Evolutionary conservation across 2,329 filamentous ascomycete species (phyloP).

Genomic region (Pyricularia pennisetigena): DNA sequence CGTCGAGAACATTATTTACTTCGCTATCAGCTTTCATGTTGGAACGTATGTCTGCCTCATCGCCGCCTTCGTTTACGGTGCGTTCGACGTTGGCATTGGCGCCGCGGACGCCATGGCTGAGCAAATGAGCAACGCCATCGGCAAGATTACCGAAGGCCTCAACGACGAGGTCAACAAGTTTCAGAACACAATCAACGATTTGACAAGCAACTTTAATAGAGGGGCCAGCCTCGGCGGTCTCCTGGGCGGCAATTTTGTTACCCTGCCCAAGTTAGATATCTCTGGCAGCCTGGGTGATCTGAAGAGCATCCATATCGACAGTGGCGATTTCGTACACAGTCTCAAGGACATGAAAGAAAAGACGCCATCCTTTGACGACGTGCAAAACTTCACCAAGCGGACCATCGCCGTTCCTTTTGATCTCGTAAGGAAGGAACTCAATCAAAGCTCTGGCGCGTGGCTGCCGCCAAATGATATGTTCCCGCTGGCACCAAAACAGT

Average conservation of each 20-base stretch:
- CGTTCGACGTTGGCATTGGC: slow-evolving; percentile 55
- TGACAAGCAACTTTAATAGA: slow-evolving; percentile 31
- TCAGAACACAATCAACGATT: neutral
- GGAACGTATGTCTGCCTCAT: slow-evolving; percentile 87
- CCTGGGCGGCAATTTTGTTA: slow-evolving; percentile 21
- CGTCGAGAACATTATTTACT: slow-evolving; percentile 80
- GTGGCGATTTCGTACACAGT: slow-evolving; percentile 57
- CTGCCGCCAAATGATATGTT: slow-evolving; percentile 72
- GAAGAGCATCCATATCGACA: slow-evolving; percentile 57
- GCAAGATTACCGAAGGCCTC: slow-evolving; percentile 45
- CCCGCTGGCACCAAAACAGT: slow-evolving; percentile 73
- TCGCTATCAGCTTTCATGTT: slow-evolving; percentile 85
- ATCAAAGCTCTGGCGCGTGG: slow-evolving; percentile 61
- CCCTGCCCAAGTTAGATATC: slow-evolving; percentile 38
- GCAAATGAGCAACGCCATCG: slow-evolving; percentile 39
- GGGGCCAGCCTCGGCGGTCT: slow-evolving; percentile 38
- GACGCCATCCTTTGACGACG: slow-evolving; percentile 74
- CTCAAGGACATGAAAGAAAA: slow-evolving; percentile 65
- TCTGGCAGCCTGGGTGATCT: slow-evolving; percentile 54
- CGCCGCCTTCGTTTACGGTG: slow-evolving; percentile 71
- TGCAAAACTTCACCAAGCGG: slow-evolving; percentile 70
- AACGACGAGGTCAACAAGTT: slow-evolving; percentile 36
- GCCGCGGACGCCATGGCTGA: slow-evolving; percentile 30
- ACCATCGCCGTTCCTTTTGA: slow-evolving; percentile 56
- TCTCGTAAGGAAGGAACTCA: slow-evolving; percentile 63